Conservation (phyloP, 192 early-diverging fungal species). For the Coemansia sp. region DNA sequence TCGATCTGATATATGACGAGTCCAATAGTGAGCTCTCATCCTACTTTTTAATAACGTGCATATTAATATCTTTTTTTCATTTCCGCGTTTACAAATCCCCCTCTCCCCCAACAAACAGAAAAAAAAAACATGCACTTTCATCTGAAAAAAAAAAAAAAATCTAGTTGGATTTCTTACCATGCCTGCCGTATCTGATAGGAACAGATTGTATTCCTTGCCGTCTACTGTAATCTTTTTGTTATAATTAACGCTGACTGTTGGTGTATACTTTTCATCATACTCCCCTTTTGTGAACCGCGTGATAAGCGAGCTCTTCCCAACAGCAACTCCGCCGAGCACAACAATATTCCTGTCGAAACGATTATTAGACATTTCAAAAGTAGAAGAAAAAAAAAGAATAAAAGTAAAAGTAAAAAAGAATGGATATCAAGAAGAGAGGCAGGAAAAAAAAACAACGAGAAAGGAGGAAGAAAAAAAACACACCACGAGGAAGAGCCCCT, state of each 20-base stretch:
- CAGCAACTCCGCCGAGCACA: constrained; percentile 40
- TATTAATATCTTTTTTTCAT: constrained; percentile 6
- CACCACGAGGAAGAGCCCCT: constrained; percentile 8
- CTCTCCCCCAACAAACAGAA: neutral
- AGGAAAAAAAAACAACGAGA: neutral
- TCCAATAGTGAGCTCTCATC: constrained; percentile 96
- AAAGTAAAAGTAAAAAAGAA: constrained; percentile 9
- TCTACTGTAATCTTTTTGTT: constrained; percentile 82
- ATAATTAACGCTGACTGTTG: constrained; percentile 93
- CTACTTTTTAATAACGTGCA: constrained; percentile 30
- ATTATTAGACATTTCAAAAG: constrained; percentile 21
- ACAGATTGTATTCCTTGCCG: constrained; percentile 83
- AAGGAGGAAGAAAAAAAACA: neutral
- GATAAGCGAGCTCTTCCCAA: constrained; percentile 86
- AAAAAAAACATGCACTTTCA: constrained; percentile 4
- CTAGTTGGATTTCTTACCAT: constrained; percentile 61
- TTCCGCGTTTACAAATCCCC: neutral
- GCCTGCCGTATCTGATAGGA: constrained; percentile 96
- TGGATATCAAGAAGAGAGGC: neutral
- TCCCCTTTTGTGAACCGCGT: constrained; percentile 93
- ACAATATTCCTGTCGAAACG: constrained; percentile 46
- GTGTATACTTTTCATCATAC: constrained; percentile 91
- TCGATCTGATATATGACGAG: constrained; percentile 83
- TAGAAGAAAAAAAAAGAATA: constrained; percentile 11
- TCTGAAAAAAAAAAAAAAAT: constrained; percentile 1